Percentiles rank a stretch among this genome's conserved stretches.
Conservation (phyloP, 306 rosid species). For the Rosa rugosa region DNA sequence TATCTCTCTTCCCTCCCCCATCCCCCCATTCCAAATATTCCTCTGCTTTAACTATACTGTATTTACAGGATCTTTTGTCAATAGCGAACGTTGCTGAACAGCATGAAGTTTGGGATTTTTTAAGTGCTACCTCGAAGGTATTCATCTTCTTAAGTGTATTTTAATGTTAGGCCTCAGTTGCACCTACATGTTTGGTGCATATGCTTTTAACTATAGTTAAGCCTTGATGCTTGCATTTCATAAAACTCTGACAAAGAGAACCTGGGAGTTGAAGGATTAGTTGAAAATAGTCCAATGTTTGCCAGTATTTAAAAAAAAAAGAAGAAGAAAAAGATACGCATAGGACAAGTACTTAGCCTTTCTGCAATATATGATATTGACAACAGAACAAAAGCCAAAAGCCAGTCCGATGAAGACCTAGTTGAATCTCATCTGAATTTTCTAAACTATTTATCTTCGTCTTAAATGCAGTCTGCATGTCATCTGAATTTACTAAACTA, state of each 20-base stretch:
- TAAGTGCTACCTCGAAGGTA: slow-evolving; percentile 92
- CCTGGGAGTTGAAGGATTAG: background rate
- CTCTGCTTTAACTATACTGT: slow-evolving; percentile 25
- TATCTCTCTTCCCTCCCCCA: background rate
- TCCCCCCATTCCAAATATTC: background rate
- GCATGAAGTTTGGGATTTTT: slow-evolving; percentile 97
- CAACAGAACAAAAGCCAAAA: background rate
- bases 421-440: background rate
- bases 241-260: slow-evolving; percentile 1
- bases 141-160: slow-evolving; percentile 30
- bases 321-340: background rate
- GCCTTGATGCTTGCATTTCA: slow-evolving; percentile 1
- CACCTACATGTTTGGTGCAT: background rate
- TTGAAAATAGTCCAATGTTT: background rate
- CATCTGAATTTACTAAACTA: slow-evolving; percentile 28
- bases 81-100: slow-evolving; percentile 94
- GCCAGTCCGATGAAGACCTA: background rate
- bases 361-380: background rate
- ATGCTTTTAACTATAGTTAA: background rate
- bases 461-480: background rate
- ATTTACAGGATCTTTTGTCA: slow-evolving; percentile 80
- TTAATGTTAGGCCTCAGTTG: slow-evolving; percentile 15
- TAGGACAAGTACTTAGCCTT: background rate
- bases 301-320: background rate
- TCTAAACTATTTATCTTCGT: background rate